These are phyloP conservation scores for Diaporthe amygdali DNA, from an alignment of 2,329 filamentous ascomycete genomes.

Conservation along the genomic window DNA sequence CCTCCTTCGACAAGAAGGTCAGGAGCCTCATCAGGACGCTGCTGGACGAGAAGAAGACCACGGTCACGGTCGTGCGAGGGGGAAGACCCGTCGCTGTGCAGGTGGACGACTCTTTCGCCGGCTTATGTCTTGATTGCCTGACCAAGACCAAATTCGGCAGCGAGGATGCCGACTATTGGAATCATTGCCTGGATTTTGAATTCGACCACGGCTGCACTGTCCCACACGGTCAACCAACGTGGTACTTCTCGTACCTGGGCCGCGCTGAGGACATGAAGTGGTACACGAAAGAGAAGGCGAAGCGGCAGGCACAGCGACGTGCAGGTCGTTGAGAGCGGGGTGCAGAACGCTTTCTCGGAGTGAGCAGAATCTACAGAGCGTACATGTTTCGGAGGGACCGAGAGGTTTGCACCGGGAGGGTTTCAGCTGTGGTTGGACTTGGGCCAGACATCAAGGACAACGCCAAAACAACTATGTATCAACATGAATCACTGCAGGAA, in stretches of 20 bases:
- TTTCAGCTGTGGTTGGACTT: not conserved
- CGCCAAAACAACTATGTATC: not conserved
- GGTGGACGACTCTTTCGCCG: not conserved
- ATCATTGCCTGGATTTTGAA: not conserved
- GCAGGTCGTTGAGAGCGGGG: not conserved
- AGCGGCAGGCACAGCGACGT: not conserved
- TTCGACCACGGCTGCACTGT: not conserved
- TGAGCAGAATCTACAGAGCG: not conserved
- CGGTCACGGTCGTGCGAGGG: not conserved
- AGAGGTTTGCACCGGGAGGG: not conserved
- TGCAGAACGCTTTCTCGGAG: no score
- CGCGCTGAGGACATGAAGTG: not conserved
- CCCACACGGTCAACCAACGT: not conserved
- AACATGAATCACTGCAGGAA: constrained; percentile 16
- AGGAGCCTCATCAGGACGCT: not conserved
- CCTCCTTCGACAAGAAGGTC: constrained; percentile 1
- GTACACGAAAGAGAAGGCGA: not conserved
- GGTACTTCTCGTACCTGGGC: not conserved
- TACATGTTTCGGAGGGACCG: not conserved
- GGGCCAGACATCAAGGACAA: not conserved
- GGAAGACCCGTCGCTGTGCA: not conserved
- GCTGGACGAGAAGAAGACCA: not conserved
- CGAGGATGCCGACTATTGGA: not conserved
- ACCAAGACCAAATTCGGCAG: not conserved
- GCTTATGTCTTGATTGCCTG: not conserved